These are phyloP conservation scores for Fusarium napiforme DNA, from an alignment of 2,329 filamentous ascomycete species.

Conservation along the genomic window DNA sequence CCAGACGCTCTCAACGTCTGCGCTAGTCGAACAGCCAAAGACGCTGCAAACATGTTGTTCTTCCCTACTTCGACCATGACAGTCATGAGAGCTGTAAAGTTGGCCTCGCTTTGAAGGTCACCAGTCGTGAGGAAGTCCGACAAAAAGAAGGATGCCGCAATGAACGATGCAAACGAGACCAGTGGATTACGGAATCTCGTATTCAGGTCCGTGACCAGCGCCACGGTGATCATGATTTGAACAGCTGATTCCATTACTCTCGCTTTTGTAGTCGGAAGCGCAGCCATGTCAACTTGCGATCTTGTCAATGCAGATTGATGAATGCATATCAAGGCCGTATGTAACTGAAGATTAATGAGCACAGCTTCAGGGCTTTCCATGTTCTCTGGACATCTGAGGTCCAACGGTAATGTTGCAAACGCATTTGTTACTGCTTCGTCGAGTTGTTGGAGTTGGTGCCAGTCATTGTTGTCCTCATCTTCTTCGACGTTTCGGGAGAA, in stretches of 20 bases:
- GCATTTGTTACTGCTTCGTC: conserved; percentile 23
- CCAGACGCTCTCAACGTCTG: conserved; percentile 65
- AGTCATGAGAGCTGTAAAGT: conserved; percentile 71
- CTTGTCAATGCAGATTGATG: conserved; percentile 12
- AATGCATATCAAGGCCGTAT: conserved; percentile 30
- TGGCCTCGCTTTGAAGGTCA: conserved; percentile 49
- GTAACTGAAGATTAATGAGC: conserved; percentile 30
- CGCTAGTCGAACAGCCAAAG: conserved; percentile 73
- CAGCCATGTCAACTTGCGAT: conserved; percentile 18
- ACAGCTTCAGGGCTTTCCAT: conserved; percentile 25
- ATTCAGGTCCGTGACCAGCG: conserved; percentile 18
- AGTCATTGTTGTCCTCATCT: conserved; percentile 16
- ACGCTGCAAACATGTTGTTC: conserved; percentile 26
- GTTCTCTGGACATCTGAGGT: conserved; percentile 29
- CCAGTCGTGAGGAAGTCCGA: conserved; percentile 6
- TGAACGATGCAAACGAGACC: conserved; percentile 20
- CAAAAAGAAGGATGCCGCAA: conserved; percentile 28
- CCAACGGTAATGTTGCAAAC: conserved; percentile 13
- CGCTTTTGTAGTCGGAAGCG: conserved; percentile 8
- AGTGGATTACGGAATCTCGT: conserved; percentile 26
- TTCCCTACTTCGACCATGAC: conserved; percentile 65
- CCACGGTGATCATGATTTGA: conserved; percentile 32
- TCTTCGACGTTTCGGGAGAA: conserved; percentile 30
- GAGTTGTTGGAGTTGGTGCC: conserved; percentile 17
- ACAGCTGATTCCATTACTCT: conserved; percentile 18